Conservation (phyloP, 805 yeast genomes). For the Metschnikowia anglica region DNA sequence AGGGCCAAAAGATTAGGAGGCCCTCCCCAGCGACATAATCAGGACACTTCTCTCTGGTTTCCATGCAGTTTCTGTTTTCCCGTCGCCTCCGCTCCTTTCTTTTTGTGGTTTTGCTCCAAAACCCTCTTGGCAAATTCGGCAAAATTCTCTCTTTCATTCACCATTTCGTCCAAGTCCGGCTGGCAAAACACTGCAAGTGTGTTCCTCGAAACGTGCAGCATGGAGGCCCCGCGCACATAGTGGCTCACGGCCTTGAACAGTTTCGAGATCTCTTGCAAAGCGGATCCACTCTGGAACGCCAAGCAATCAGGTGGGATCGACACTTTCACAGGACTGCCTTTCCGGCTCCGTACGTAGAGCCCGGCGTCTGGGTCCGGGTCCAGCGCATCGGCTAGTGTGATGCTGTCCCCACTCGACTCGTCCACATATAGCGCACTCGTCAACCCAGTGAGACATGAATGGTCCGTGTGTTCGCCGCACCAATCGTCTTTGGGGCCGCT, state of each 20-base stretch:
- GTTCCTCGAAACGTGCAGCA: conserved; percentile 44
- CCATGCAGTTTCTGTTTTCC: background rate
- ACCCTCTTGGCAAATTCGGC: conserved; percentile 49
- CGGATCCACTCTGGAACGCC: conserved; percentile 62
- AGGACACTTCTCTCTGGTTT: too few relatives aligned
- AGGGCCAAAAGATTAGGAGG: too few relatives aligned
- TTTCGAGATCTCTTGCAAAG: conserved; percentile 51
- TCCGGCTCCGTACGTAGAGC: conserved; percentile 48
- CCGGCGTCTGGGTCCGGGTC: conserved; percentile 49
- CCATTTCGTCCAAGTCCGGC: conserved; percentile 51
- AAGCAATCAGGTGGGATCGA: conserved; percentile 52
- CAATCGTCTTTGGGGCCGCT: conserved; percentile 27
- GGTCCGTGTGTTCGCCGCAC: conserved; percentile 66
- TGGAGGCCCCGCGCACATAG: conserved; percentile 46
- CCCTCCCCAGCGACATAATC: too few relatives aligned
- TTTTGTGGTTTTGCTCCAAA: conserved; percentile 21
- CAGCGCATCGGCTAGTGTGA: too few relatives aligned
- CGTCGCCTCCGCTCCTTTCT: background rate
- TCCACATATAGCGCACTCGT: conserved; percentile 54
- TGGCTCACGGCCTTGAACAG: conserved; percentile 59
- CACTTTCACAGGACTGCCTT: conserved; percentile 47
- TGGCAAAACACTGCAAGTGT: conserved; percentile 64
- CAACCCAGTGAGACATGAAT: conserved; percentile 58
- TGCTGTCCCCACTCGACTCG: conserved; percentile 24
- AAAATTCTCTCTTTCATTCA: conserved; percentile 47